A percentile compares a stretch with the other conserved stretches of the same genome.
Evolutionary conservation across 768 basidiomycete genomes (phyloP).

Genomic region (Paxillus involutus): DNA sequence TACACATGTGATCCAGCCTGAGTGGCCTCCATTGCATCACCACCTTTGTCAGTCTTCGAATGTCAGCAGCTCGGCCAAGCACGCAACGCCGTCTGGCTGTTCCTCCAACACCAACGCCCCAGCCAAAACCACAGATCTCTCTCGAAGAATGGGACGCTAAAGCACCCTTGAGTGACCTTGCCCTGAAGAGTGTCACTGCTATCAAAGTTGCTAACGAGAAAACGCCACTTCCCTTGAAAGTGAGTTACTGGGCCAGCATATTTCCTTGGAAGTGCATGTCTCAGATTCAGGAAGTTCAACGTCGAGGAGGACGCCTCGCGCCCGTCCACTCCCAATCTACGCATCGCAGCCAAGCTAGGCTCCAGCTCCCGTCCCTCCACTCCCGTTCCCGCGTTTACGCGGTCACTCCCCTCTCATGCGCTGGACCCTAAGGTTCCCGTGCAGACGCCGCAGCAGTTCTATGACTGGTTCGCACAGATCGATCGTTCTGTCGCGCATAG

Average conservation of each 20-base stretch:
- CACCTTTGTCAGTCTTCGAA: neutral
- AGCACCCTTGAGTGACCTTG: constrained; percentile 71
- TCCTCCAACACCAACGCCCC: constrained; percentile 25
- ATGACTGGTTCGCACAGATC: constrained; percentile 92
- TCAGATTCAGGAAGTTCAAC: constrained; percentile 42
- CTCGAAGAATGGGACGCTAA: constrained; percentile 93
- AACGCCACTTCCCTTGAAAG: constrained; percentile 73
- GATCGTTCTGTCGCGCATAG: constrained; percentile 89
- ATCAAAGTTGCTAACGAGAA: constrained; percentile 64
- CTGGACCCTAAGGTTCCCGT: constrained; percentile 78
- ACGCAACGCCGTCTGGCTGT: constrained; percentile 27
- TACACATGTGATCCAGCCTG: neutral
- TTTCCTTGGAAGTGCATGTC: constrained; percentile 15
- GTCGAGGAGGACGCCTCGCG: constrained; percentile 35
- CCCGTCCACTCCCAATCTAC: constrained; percentile 36
- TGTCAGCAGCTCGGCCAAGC: constrained; percentile 22
- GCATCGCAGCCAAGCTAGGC: constrained; percentile 39
- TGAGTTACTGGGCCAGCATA: constrained; percentile 32
- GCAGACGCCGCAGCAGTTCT: constrained; percentile 92
- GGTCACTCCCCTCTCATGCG: constrained; percentile 41
- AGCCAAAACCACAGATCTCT: constrained; percentile 49
- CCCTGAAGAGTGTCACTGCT: constrained; percentile 61
- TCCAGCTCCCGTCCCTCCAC: constrained; percentile 49
- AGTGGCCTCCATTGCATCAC: too few relatives aligned
- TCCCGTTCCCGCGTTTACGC: constrained; percentile 20